Percentiles rank a stretch among this genome's conserved stretches.
Evolutionary conservation across 1,284 basidiomycete genomes (phyloP).

Genomic region (Ganoderma meredithae): DNA sequence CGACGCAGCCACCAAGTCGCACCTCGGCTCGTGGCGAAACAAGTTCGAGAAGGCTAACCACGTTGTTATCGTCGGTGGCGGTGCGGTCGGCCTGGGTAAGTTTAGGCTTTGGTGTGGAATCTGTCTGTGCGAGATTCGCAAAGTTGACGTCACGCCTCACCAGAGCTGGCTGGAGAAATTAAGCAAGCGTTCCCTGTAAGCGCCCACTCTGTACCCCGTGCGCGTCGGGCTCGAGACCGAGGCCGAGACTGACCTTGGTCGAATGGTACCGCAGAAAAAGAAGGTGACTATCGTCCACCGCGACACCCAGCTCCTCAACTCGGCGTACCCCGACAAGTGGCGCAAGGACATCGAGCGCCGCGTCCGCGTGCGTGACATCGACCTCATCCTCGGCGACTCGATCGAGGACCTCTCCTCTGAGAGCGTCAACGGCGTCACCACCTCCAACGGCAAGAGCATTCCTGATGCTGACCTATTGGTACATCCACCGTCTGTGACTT

Average conservation of each 20-base stretch:
- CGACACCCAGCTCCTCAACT: conserved; percentile 58
- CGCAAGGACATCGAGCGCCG: conserved; percentile 55
- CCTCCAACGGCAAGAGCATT: conserved; percentile 59
- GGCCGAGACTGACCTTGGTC: not conserved
- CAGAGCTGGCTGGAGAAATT: conserved; percentile 67
- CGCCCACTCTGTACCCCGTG: conserved; percentile 14
- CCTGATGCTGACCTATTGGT: conserved; percentile 64
- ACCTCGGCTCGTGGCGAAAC: conserved; percentile 51
- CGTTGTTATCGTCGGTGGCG: conserved; percentile 67
- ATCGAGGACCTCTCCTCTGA: conserved; percentile 48
- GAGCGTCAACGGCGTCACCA: conserved; percentile 48
- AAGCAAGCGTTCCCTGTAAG: conserved; percentile 55
- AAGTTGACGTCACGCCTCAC: not conserved
- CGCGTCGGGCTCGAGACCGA: no score
- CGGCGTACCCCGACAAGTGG: conserved; percentile 62
- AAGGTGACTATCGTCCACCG: conserved; percentile 72
- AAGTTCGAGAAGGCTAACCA: conserved; percentile 56
- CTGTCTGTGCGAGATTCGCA: conserved; percentile 5
- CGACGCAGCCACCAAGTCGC: conserved; percentile 47
- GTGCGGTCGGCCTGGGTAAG: conserved; percentile 67
- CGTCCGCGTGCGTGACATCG: conserved; percentile 52
- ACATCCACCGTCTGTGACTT: conserved; percentile 33
- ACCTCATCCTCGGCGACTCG: conserved; percentile 64
- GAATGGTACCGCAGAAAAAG: conserved; percentile 50
- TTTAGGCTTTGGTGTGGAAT: conserved; percentile 1